Percentiles rank a stretch among this genome's conserved stretches.
Evolutionary conservation across 345 rosid genomes (phyloP).

Genomic region (Nasturtium officinale): DNA sequence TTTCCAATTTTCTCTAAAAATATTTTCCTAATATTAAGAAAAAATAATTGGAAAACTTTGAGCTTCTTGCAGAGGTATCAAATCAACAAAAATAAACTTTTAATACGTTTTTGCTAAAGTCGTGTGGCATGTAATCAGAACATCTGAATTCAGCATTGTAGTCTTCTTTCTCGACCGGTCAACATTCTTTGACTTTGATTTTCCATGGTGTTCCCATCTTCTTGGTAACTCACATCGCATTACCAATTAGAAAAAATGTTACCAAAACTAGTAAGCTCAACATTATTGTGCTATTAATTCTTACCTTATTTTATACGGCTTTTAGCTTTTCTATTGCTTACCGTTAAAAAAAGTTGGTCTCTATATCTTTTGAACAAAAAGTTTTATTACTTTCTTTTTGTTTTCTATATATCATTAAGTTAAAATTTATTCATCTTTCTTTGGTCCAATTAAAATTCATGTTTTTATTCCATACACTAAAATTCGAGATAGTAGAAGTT

Average conservation of each 20-base stretch:
- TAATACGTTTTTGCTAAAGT: neutral
- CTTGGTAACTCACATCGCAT: too few species aligned
- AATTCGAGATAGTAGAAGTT: constrained; percentile 21
- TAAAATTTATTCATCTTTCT: neutral
- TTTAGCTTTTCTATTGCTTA: neutral
- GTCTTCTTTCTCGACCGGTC: constrained; percentile 30
- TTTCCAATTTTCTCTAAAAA: too few species aligned
- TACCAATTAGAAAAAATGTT: neutral
- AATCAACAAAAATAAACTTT: neutral
- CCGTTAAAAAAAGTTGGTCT: too few species aligned
- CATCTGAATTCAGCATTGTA: constrained; percentile 17
- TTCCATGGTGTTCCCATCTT: neutral
- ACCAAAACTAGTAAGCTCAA: neutral
- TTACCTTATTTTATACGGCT: neutral
- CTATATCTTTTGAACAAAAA: neutral
- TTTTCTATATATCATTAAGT: neutral
- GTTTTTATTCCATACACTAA: neutral
- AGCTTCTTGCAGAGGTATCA: neutral
- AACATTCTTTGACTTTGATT: constrained; percentile 34
- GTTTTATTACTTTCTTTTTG: neutral
- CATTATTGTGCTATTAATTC: neutral
- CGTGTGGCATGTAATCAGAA: constrained; percentile 22
- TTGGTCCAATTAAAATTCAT: neutral
- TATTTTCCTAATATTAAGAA: neutral
- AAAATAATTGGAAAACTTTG: neutral